Evolutionary conservation across 345 rosid species (phyloP).

Genomic region (Camelina laxa): DNA sequence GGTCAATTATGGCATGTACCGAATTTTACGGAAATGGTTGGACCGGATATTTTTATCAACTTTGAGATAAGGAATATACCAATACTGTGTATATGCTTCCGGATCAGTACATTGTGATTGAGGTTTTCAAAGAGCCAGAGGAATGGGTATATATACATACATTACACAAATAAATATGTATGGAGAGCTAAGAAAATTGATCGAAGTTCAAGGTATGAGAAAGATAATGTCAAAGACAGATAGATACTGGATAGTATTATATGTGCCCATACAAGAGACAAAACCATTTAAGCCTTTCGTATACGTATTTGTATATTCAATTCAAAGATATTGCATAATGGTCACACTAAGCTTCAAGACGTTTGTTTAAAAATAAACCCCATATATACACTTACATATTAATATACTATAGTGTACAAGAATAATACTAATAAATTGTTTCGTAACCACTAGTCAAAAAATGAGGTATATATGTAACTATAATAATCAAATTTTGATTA

Average conservation of each 20-base stretch:
- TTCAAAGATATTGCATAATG: slow-evolving; percentile 9
- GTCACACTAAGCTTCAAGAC: neutral
- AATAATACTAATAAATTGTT: neutral
- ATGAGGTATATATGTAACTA: neutral
- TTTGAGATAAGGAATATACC: slow-evolving; percentile 33
- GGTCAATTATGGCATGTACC: slow-evolving; percentile 30
- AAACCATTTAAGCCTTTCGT: neutral
- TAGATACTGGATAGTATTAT: neutral
- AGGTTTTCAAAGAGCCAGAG: slow-evolving; percentile 23
- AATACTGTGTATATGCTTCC: slow-evolving; percentile 8
- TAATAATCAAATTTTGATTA: neutral
- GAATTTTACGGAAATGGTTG: neutral
- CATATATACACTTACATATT: neutral
- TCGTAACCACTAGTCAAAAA: neutral
- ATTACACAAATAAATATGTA: slow-evolving; percentile 8
- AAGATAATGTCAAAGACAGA: slow-evolving; percentile 5
- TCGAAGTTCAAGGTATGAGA: slow-evolving; percentile 23
- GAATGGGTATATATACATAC: slow-evolving; percentile 25
- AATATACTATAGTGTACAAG: neutral
- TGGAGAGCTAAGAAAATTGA: slow-evolving; percentile 23
- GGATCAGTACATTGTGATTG: slow-evolving; percentile 15
- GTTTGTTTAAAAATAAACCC: neutral
- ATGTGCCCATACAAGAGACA: slow-evolving; percentile 27
- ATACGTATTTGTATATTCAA: neutral
- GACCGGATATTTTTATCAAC: slow-evolving; percentile 13